Evolutionary conservation across 2,329 filamentous ascomycete genomes (phyloP), one percentile per base, ranked within the genome.

Genomic region (Ceratocystis cacaofunesta): DNA sequence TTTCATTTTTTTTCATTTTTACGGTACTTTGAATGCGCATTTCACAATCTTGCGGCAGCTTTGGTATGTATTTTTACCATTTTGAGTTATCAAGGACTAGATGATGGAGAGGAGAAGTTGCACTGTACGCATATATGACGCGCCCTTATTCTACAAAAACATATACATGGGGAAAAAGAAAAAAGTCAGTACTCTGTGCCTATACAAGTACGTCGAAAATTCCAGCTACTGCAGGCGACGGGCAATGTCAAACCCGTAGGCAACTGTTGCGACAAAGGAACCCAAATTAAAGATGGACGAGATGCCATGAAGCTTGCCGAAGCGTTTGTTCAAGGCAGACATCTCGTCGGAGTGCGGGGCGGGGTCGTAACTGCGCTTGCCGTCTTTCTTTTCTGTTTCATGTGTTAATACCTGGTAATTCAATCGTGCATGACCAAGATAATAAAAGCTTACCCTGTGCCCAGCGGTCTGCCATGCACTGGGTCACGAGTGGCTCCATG

Each of bases 321-420:
- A 97, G 69, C 79, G 80, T 76, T 85, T 88, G 78, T 92, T 95
- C 70, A 95, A 75, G 7, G 79, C 80, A 70, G 84, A 75, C 92
- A 97, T 96, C 77, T 92, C 89, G 70, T 86, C 80, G 4, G 88
- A 94, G 71, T 95, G 89, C 48, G 90, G 89, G 0, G 85, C 82
- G 63, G 83, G 78, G 69, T 95, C 90, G 71, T 88, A 89, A 75
- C 86, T 89, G 73, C 88, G 89, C 81, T 95, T 96, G 65, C 90
- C 90, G 73, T 96, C 92, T 71, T 87, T 85, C 68, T 87, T 90
- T 79, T 92, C 92, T 85, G 68, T 60, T 50, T 36, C 32, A 62
- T 48, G 32, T 65, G 17, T 65, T 60, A 36, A 28, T 46, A 57
- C 17, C 32, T 65, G 12, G 41, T 61, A 25, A 12, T 5, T 28